Base-by-base conservation (phyloP, 805 yeast genomes). In the Wickerhamomyces kurtzmanii region DNA sequence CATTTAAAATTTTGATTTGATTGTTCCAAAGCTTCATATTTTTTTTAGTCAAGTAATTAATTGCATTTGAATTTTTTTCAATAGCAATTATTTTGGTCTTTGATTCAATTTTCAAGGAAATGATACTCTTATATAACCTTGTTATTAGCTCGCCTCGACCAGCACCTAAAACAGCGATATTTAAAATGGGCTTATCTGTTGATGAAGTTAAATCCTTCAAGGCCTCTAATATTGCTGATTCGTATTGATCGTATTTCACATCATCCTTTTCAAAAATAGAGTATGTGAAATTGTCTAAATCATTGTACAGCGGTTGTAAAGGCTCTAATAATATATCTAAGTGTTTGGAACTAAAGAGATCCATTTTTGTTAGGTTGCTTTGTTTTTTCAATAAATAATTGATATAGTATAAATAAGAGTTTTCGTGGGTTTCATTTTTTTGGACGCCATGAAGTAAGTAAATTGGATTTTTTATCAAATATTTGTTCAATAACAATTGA, bases 61-160 rank as follows among this genome's bases (percentile, higher is more conserved):
- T 54, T 5, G 87, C 87, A 12, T 66, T 66, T 6, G 68, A 60
- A 45, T 83, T 83, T 42, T 76, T 81, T 45, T 87, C 96, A 11
- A 85, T 53, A 1, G 91, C 84, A 12, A 63, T 56, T 3, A 77
- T 47, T n/a, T 45, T 40, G 11, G 45, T 42, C 12, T 38, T 42
- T 5, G 40, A 22, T 7, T 24, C 7, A 12, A 55, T 31, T 22
- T 37, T 34, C 4, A 65, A 37, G 13, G 42, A 41, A 4, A 47
- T 40, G 2, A 72, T 39, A 3, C 75, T 69, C 5, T 53, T 43
- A 17, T 67, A 53, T 0, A 69, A 57, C 13, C 65, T 57, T 24
- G 75, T 75, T 3, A 86, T 74, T 17, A 87, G 52, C 1, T 89
- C 87, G 1, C 96, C 96, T 24, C 85, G 57, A 1, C 96, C 96